Conservation (phyloP, 2,329 filamentous ascomycete genomes). For the Taxawa tesnikishii region DNA sequence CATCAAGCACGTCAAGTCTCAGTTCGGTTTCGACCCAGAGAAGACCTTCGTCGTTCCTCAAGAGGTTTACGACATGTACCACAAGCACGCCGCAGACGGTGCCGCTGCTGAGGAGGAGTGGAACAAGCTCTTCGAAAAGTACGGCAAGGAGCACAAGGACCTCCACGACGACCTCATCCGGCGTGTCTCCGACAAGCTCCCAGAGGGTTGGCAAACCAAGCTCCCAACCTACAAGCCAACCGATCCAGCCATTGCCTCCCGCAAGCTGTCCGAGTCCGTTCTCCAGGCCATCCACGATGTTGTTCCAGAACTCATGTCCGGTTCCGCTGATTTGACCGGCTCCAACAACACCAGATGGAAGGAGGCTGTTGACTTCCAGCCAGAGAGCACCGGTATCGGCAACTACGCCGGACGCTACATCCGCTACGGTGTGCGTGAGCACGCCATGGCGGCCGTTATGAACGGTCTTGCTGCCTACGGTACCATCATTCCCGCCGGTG, state of each 20-base stretch:
- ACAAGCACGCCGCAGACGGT: conserved; percentile 73
- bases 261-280: conserved; percentile 93
- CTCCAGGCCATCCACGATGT: conserved; percentile 73
- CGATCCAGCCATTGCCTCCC: conserved; percentile 76
- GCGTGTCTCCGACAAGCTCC: conserved; percentile 70
- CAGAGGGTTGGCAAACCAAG: conserved; percentile 90
- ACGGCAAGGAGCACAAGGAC: conserved; percentile 62
- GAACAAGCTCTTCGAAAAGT: conserved; percentile 87
- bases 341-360: conserved; percentile 99
- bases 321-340: conserved; percentile 93
- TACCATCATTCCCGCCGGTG: conserved; percentile 82
- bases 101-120: conserved; percentile 87
- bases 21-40: conserved; percentile 92
- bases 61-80: conserved; percentile 84
- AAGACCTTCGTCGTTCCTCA: conserved; percentile 88
- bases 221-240: conserved; percentile 82
- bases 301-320: conserved; percentile 84
- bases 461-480: conserved; percentile 95
- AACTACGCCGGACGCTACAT: conserved; percentile 86
- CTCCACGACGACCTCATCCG: conserved; percentile 73
- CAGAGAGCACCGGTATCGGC: conserved; percentile 71
- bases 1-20: conserved; percentile 82
- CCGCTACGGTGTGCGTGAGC: conserved; percentile 84
- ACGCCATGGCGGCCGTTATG: conserved; percentile 84
- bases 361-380: conserved; percentile 94